Conservation (phyloP, 768 basidiomycete genomes). For the Dioszegia hungarica region DNA sequence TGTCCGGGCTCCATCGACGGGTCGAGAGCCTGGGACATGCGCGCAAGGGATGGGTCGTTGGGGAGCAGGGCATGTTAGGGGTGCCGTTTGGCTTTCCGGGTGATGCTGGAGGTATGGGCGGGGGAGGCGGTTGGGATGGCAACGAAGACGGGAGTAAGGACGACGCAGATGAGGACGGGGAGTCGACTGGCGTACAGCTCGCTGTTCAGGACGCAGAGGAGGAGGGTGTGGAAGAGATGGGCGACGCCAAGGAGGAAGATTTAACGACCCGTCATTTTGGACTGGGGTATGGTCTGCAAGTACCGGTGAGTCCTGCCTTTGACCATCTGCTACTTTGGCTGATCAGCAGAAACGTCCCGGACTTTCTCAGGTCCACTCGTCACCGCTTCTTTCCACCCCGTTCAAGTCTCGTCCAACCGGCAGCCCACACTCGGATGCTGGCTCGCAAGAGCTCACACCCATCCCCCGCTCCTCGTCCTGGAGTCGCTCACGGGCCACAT, state of each 20-base stretch:
- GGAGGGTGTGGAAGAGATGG: constrained; percentile 34
- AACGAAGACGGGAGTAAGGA: not conserved
- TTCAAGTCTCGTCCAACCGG: not conserved
- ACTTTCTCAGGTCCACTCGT: not conserved
- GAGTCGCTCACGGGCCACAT: constrained; percentile 22
- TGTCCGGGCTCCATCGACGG: constrained; percentile 48
- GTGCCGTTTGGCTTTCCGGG: constrained; percentile 12
- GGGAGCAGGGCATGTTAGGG: not conserved
- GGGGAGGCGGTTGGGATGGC: constrained; percentile 7
- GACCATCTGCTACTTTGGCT: not conserved
- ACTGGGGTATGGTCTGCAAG: constrained; percentile 1
- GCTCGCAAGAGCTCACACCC: not conserved
- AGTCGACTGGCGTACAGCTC: not conserved
- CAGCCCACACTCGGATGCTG: not conserved
- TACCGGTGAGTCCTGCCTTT: not conserved
- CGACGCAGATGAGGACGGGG: not conserved
- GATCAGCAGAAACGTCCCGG: not conserved
- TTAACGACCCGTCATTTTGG: constrained; percentile 5
- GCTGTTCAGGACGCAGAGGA: constrained; percentile 12
- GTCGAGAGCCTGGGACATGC: constrained; percentile 39
- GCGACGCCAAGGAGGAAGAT: not conserved
- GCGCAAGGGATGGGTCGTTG: constrained; percentile 6
- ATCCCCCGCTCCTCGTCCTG: not conserved
- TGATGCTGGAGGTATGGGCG: constrained; percentile 24
- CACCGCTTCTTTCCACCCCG: not conserved